Conservation (phyloP, 768 basidiomycete species). For the Xanthoconium stramineum region DNA sequence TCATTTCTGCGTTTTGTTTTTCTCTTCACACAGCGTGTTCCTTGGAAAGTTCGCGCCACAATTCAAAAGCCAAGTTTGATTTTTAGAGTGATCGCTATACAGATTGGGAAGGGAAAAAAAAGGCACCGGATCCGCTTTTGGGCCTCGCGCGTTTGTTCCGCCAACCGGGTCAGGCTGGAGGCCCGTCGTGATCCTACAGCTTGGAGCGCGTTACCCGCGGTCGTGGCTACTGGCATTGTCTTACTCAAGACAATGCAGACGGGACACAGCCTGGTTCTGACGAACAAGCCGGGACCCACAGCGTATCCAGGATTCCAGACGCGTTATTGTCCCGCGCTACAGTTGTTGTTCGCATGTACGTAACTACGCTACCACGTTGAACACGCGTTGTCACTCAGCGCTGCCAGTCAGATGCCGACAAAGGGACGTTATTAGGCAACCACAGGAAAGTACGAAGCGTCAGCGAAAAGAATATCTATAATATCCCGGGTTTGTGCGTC, state of each 20-base stretch:
- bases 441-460: background rate
- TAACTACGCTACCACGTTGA: constrained; percentile 28
- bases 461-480: constrained; percentile 1
- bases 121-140: constrained; percentile 7
- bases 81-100: constrained; percentile 1
- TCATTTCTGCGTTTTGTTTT: background rate
- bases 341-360: constrained; percentile 20
- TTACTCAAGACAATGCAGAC: constrained; percentile 4
- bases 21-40: background rate
- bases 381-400: constrained; percentile 14
- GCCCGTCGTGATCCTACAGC: constrained; percentile 25
- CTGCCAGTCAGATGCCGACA: background rate
- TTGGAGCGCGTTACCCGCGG: constrained; percentile 4
- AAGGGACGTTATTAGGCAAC: constrained; percentile 1
- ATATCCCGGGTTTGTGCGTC: constrained; percentile 14
- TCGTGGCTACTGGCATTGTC: constrained; percentile 7
- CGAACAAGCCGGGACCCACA: constrained; percentile 15
- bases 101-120: background rate
- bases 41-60: background rate
- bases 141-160: constrained; percentile 17
- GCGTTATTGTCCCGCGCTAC: constrained; percentile 10
- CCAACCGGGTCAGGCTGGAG: constrained; percentile 8
- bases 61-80: background rate
- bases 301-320: constrained; percentile 5
- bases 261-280: background rate